Evolutionary conservation across 257 asterid species (phyloP).

Genomic region (Leonotis leonurus): DNA sequence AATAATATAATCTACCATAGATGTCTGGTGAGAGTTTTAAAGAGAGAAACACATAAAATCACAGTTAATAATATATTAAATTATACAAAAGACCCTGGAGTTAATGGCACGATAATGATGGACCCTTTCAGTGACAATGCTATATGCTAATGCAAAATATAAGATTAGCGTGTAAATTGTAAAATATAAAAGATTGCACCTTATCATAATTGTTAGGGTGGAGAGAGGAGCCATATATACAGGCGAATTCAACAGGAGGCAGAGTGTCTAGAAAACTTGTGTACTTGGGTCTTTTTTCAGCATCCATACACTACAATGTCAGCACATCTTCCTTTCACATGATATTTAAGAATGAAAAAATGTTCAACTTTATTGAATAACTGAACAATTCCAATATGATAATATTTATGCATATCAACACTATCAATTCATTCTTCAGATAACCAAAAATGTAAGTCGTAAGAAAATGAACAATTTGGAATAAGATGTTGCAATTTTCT

Average conservation of each 20-base stretch:
- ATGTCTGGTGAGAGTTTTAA: constrained; percentile 28
- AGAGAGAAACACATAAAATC: not conserved
- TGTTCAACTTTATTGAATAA: not conserved
- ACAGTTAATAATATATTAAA: not conserved
- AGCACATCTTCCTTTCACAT: constrained; percentile 10
- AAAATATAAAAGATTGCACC: constrained; percentile 29
- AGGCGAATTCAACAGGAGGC: constrained; percentile 80
- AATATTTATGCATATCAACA: not conserved
- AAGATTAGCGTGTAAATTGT: not conserved
- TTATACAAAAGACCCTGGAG: not conserved
- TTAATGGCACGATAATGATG: not conserved
- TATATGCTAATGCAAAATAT: not conserved
- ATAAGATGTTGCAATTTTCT: not conserved
- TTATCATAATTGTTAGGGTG: constrained; percentile 74
- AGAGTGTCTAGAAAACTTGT: constrained; percentile 49
- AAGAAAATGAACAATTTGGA: not conserved
- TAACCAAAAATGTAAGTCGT: not conserved
- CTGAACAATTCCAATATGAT: not conserved
- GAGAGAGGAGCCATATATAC: constrained; percentile 76
- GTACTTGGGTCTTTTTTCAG: constrained; percentile 25
- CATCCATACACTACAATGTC: constrained; percentile 29
- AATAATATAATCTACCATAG: constrained; percentile 81
- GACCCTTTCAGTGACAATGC: not conserved
- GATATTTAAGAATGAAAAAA: not conserved
- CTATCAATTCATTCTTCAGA: not conserved